phyloP scores from a whole-genome alignment of 768 basidiomycete species.

The Neoboletus magnificus region DNA sequence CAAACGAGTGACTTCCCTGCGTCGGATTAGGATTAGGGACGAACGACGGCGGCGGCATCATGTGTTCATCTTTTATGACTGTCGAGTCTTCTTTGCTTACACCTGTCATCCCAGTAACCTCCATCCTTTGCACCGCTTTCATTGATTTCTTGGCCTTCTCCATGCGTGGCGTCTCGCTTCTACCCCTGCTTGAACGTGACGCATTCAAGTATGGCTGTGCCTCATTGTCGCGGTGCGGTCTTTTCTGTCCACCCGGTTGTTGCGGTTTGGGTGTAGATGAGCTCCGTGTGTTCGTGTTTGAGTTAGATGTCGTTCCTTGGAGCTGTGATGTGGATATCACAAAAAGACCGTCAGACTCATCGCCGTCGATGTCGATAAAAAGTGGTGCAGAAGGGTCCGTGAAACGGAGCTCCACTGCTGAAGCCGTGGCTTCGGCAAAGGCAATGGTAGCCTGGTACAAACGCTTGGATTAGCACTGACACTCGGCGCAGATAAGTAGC shows the following conservation, averaged over 20 bases:
- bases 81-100: constrained; percentile 15
- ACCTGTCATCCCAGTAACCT: constrained; percentile 12
- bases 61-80: constrained; percentile 22
- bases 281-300: constrained; percentile 7
- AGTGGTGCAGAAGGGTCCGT: constrained; percentile 71
- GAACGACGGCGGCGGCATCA: constrained; percentile 40
- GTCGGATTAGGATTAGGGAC: constrained; percentile 16
- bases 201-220: constrained; percentile 28
- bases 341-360: constrained; percentile 62
- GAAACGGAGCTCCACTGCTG: constrained; percentile 68
- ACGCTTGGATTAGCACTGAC: neutral
- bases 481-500: neutral
- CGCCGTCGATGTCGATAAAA: constrained; percentile 73
- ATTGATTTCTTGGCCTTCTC: constrained; percentile 45
- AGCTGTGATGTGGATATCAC: constrained; percentile 76
- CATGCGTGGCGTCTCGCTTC: constrained; percentile 39
- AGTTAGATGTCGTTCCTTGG: constrained; percentile 31
- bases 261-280: constrained; percentile 20
- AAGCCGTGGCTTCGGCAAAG: constrained; percentile 69
- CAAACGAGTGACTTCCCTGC: constrained; percentile 5
- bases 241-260: constrained; percentile 18
- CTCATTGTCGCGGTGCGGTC: constrained; percentile 23
- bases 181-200: constrained; percentile 8
- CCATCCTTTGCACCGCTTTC: constrained; percentile 34
- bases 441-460: constrained; percentile 68